A percentile compares a stretch with the other conserved stretches of the same genome.
These are phyloP conservation scores for Fallopia convolvulus DNA, from an alignment of 148 eudicot species.

Conservation along the genomic window DNA sequence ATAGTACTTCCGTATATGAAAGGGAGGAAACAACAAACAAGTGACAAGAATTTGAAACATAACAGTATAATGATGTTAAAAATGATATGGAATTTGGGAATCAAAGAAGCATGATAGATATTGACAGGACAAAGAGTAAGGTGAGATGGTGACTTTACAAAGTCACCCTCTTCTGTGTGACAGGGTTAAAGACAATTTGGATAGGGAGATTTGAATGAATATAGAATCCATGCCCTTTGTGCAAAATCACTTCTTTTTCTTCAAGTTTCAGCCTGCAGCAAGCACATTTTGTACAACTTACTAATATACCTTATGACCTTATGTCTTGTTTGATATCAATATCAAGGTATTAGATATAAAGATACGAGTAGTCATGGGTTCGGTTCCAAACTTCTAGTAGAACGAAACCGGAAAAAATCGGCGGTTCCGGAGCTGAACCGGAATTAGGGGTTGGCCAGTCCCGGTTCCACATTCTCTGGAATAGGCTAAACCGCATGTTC, in stretches of 20 bases:
- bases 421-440: too few relatives aligned
- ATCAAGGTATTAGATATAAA: too few relatives aligned
- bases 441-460: too few relatives aligned
- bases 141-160: conserved; percentile 8
- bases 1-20: too few relatives aligned
- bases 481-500: too few relatives aligned
- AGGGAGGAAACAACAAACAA: too few relatives aligned
- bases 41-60: neutral
- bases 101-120: neutral
- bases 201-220: conserved; percentile 1
- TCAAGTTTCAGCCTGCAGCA: neutral
- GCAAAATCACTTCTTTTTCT: neutral
- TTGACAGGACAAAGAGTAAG: conserved; percentile 4
- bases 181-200: conserved; percentile 5
- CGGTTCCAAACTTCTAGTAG: too few relatives aligned
- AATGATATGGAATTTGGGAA: conserved; percentile 4
- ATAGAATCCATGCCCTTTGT: neutral
- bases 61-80: conserved; percentile 3
- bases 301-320: too few relatives aligned
- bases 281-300: neutral
- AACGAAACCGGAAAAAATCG: too few relatives aligned
- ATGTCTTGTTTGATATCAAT: too few relatives aligned
- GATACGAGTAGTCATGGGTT: too few relatives aligned
- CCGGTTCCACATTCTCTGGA: too few relatives aligned
- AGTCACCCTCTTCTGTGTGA: neutral